Percentiles rank a stretch among this genome's conserved stretches.
Evolutionary conservation across 768 basidiomycete species (phyloP).

Genomic region (Antrodiella citrinella): DNA sequence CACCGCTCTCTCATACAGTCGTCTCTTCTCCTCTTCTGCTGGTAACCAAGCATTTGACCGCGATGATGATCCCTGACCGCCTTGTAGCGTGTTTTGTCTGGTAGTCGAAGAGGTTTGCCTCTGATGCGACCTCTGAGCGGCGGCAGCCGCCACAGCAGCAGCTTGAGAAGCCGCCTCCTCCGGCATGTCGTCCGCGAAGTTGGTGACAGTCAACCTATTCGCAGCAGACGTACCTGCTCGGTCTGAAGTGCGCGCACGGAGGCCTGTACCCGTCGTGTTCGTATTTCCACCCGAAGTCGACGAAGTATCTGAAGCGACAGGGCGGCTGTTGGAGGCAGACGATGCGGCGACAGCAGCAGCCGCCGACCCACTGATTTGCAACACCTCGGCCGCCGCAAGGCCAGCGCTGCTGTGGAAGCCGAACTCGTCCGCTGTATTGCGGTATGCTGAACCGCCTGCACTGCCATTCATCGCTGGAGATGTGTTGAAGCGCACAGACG

Average conservation of each 20-base stretch:
- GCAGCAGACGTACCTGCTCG: not conserved
- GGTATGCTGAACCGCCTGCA: slow-evolving; percentile 10
- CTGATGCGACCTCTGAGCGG: slow-evolving; percentile 2
- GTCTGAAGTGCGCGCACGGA: slow-evolving; percentile 4
- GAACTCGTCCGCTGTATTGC: slow-evolving; percentile 17
- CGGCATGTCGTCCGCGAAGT: slow-evolving; percentile 11
- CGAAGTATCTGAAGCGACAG: slow-evolving; percentile 1
- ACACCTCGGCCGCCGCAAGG: not conserved
- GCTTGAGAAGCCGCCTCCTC: slow-evolving; percentile 10
- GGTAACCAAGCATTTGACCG: slow-evolving; percentile 14
- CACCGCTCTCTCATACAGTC: slow-evolving; percentile 32
- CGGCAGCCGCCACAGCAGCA: not conserved
- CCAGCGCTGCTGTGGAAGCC: slow-evolving; percentile 5
- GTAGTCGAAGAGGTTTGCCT: slow-evolving; percentile 3
- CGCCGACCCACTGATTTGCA: not conserved
- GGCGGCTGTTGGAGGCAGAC: not conserved
- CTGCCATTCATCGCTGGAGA: slow-evolving; percentile 16
- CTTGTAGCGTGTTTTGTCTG: not conserved
- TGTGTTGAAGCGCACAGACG: slow-evolving; percentile 22
- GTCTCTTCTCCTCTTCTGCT: slow-evolving; percentile 40
- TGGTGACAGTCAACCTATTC: slow-evolving; percentile 10
- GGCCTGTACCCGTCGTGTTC: not conserved
- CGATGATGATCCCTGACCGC: not conserved
- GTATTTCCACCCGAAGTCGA: not conserved
- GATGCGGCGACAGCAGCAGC: not conserved